Evolutionary conservation across 2,329 filamentous ascomycete genomes (phyloP), one percentile per base, ranked within the genome.

Genomic region (Colletotrichum endophyticum): DNA sequence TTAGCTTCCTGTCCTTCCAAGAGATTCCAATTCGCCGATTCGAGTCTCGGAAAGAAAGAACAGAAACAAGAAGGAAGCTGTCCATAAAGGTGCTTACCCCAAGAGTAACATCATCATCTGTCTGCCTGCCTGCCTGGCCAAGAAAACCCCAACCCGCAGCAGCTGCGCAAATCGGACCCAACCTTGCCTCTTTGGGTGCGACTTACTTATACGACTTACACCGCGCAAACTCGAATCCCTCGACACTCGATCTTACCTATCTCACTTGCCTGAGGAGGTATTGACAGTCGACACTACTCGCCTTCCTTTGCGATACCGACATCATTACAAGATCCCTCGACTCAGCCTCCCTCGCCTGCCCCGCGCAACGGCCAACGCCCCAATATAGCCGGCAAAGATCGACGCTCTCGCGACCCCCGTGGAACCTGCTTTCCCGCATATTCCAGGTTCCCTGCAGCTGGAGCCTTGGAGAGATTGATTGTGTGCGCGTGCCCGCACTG

Each of bases 141-240:
- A 49, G 44, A 49, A 49, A 49, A 6, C 44, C 44, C 44, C 44
- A 49, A 49, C 19, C 44, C 25, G 53, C 53, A 25, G 61, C 63
- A 66, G 32, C 63, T 25, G 63, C 25, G 30, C 56, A 67, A 28
- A 67, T 67, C 62, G 70, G 44, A 56, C 1, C 39, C 39, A 44
- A n/a, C 62, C 36, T 67, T 57, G 49, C 49, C 30, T 68, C 30
- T 68, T 68, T 68, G 13, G 39, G 44, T 32, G 68, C 39, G 57
- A 72, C 73, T 56, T 75, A 36, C 69, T 49, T 49, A 22, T 49
- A 49, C 63, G 44, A 73, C 73, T 66, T 76, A 59, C 70, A 73
- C 44, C 56, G 16, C 16, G 34, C 44, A 49, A 49, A 13, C n/a
- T 49, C n/a, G 44, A 49, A 49, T 49, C 19, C 44, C 44, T 49